A percentile compares a stretch with the other conserved stretches of the same genome.
These are phyloP conservation scores for Cucumis melo DNA, from an alignment of 306 rosid genomes.

Conservation along the genomic window DNA sequence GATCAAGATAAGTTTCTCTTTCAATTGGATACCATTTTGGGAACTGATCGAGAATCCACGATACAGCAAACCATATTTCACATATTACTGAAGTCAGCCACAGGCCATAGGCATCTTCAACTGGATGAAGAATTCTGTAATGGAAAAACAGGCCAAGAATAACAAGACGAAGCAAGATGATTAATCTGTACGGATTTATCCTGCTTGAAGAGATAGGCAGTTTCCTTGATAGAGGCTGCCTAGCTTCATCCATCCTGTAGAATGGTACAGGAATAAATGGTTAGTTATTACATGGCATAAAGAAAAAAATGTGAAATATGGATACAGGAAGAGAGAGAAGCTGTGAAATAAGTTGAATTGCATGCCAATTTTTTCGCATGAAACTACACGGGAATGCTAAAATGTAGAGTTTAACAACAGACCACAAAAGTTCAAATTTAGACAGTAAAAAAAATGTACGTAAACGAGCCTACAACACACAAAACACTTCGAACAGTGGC, in stretches of 20 bases:
- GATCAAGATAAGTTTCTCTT: constrained; percentile 95
- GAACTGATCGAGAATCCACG: constrained; percentile 96
- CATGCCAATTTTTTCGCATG: background rate
- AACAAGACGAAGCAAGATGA: constrained; percentile 65
- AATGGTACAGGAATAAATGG: constrained; percentile 5
- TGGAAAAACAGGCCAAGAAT: constrained; percentile 76
- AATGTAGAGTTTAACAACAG: background rate
- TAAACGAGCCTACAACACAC: background rate
- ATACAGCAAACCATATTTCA: constrained; percentile 94
- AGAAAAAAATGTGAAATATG: background rate
- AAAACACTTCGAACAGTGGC: background rate
- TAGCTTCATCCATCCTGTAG: constrained; percentile 96
- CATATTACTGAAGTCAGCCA: constrained; percentile 98
- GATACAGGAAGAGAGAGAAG: background rate
- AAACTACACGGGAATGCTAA: background rate
- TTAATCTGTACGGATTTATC: constrained; percentile 92
- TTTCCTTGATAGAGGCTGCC: constrained; percentile 93
- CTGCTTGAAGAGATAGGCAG: constrained; percentile 78
- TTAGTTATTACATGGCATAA: background rate
- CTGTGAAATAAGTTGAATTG: background rate
- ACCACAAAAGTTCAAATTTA: background rate
- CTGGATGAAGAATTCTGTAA: constrained; percentile 92
- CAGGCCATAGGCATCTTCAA: constrained; percentile 80
- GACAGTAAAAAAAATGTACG: background rate
- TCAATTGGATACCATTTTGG: constrained; percentile 89